Evolutionary conservation across 106 monocot genomes (phyloP).

Genomic region (Chionographis japonica): DNA sequence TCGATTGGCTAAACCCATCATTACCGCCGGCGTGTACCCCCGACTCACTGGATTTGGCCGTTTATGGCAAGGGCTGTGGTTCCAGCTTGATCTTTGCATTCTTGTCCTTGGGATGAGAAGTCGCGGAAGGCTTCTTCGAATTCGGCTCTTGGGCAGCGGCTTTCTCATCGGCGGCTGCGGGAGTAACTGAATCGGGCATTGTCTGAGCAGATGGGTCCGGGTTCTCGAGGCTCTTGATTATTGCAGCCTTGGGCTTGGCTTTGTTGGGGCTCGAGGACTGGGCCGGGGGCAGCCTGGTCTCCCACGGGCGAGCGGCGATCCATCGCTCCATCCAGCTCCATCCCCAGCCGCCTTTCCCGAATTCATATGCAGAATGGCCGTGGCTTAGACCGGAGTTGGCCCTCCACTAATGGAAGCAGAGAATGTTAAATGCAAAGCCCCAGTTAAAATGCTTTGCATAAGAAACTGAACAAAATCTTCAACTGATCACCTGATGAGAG

Average conservation of each 20-base stretch:
- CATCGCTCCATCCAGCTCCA: constrained; percentile 93
- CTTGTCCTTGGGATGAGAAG: constrained; percentile 5
- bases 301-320: constrained; percentile 90
- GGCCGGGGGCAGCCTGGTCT: constrained; percentile 24
- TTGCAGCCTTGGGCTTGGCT: constrained; percentile 17
- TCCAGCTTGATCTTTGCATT: constrained; percentile 22
- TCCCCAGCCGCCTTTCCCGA: constrained; percentile 64
- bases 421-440: background rate
- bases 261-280: constrained; percentile 28
- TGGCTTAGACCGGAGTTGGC: constrained; percentile 45
- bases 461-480: too few relatives aligned
- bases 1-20: too few relatives aligned
- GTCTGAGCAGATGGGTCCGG: constrained; percentile 7
- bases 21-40: too few relatives aligned
- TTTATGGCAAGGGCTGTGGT: constrained; percentile 5
- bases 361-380: constrained; percentile 48
- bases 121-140: constrained; percentile 1
- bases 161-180: constrained; percentile 16
- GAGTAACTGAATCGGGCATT: constrained; percentile 13
- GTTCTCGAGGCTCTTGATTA: constrained; percentile 15
- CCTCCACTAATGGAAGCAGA: constrained; percentile 48
- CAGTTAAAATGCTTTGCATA: too few relatives aligned
- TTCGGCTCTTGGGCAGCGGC: constrained; percentile 13
- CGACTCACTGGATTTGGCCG: background rate
- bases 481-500: constrained; percentile 58